Evolutionary conservation across 179 eudicot genomes (phyloP), one percentile per base, ranked within the genome.

Genomic region (Vitellaria paradoxa): DNA sequence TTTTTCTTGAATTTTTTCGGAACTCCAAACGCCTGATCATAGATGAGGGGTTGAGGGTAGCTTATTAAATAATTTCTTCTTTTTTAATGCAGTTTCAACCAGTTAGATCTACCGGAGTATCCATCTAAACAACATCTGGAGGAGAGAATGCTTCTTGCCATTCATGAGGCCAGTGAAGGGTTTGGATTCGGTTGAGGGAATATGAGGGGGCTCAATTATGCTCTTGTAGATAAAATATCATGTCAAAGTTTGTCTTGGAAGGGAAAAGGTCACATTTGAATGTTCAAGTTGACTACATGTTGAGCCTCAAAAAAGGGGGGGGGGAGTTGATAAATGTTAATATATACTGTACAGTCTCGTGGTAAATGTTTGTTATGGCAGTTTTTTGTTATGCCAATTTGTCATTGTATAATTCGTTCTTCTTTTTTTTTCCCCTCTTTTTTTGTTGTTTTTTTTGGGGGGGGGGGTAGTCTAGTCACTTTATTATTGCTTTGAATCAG

Each of bases 151-250:
- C 85, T 95, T 50, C 96, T 95, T 23, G 99, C 99, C 8, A 95
- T 93, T 70, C 99, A 95, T 55, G 99, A 95, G 88, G 99, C 82
- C 45, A 95, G 89, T 21, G 99, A 95, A 77, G 99, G 99, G 42
- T 95, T 95, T 76, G 99, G 99, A 71, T 95, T 95, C 42, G 99
- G 99, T 80, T 95, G 82, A 90, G 37, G 37, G 40, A 21, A 57
- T 17, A 30, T 30, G 37, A 30, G 37, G 37, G 37, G 37, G 3
- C 30, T 73, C 70, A n/a, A 13, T 23, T 70, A 57, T 57, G 55
- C 42, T 63, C 56, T 14, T 84, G 81, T 84, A 79, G 76, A 81
- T 82, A 81, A 49, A 30, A 30, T 30, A 47, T 77, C 37, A 59
- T 68, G 49, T 53, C 75, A 20, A 67, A 62, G 20, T 20, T 42